These are phyloP conservation scores for Vicia faba DNA, from an alignment of 306 rosid genomes.

Conservation along the genomic window DNA sequence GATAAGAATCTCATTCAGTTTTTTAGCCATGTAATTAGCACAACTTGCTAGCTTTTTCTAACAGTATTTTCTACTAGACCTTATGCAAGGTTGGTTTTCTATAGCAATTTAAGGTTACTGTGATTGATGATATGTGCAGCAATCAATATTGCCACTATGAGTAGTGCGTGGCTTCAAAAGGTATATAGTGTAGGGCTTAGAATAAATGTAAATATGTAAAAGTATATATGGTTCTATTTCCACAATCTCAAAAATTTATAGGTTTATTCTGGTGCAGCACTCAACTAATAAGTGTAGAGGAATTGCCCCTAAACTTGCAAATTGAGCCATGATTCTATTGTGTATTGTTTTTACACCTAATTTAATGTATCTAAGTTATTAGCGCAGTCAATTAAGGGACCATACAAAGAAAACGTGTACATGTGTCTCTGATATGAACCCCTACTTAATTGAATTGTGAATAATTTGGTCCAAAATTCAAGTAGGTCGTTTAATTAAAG, in stretches of 20 bases:
- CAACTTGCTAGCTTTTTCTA: not conserved
- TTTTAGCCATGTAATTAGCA: not conserved
- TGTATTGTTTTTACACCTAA: not conserved
- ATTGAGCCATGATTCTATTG: not conserved
- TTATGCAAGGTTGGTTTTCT: not conserved
- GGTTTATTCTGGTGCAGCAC: not conserved
- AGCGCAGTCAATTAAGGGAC: not conserved
- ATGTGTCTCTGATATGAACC: not conserved
- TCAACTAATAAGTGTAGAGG: not conserved
- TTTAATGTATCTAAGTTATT: not conserved
- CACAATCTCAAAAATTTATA: not conserved
- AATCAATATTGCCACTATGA: not conserved
- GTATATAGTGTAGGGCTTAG: not conserved
- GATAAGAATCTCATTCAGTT: not conserved
- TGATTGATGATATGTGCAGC: not conserved
- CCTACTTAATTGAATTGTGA: not conserved
- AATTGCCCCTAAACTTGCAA: not conserved
- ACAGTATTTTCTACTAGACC: not conserved
- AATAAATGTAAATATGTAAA: not conserved
- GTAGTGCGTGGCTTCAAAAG: not conserved
- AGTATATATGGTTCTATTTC: constrained; percentile 2
- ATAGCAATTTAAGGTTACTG: not conserved
- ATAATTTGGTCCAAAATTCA: not conserved
- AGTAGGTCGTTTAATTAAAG: not conserved
- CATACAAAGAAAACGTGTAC: not conserved